phyloP scores from a whole-genome alignment of 352 stramenopile species.

The Phytophthora boehmeriae region DNA sequence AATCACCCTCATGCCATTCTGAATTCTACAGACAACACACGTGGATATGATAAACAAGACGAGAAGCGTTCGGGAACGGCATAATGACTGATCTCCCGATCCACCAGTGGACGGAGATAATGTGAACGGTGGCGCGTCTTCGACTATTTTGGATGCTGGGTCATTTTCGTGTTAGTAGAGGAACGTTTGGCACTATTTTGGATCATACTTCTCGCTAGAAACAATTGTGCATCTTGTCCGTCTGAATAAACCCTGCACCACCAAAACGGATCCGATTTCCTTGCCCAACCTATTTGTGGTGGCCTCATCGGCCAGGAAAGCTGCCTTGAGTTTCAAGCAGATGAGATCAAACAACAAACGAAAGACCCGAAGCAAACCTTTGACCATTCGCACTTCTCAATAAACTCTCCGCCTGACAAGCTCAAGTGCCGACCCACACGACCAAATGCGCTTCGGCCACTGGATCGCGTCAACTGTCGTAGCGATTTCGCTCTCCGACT shows the following conservation, averaged over 20 bases:
- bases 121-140: neutral
- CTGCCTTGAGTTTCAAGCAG: neutral
- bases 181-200: neutral
- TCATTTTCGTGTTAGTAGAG: neutral
- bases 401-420: neutral
- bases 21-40: neutral
- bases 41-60: neutral
- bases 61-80: neutral
- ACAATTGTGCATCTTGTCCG: neutral
- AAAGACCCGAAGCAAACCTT: neutral
- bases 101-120: neutral
- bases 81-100: neutral
- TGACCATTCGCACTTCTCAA: neutral
- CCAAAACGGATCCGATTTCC: too few relatives aligned
- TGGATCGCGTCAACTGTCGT: constrained; percentile 3
- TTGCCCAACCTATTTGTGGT: too few relatives aligned
- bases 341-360: neutral
- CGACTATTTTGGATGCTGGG: neutral
- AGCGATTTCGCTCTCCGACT: constrained; percentile 8
- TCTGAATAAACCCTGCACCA: too few relatives aligned
- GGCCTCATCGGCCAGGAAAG: neutral
- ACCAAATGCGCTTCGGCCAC: constrained; percentile 8
- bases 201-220: neutral
- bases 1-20: neutral
- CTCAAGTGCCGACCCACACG: neutral